Evolutionary conservation across 495 filamentous ascomycete species (phyloP), one percentile per base, ranked within the genome.

Genomic region (Podospora comata): DNA sequence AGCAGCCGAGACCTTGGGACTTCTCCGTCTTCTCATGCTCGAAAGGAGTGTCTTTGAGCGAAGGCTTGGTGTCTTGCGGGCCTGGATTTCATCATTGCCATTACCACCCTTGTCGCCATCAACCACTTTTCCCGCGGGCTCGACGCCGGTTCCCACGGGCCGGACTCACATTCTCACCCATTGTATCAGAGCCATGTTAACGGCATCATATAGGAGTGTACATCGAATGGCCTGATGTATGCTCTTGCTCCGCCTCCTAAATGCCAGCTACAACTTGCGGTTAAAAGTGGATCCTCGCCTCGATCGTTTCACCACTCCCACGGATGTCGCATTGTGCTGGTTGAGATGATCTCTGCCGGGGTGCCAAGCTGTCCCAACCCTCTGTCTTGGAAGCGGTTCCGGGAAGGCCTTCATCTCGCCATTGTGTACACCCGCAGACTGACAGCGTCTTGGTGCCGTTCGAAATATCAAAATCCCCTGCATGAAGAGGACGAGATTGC

Each of bases 391-490:
- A 63, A 48, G 27, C 28, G 19, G 18, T n/a, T 34, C 19, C 18
- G 15, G 55, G n/a, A 58, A 26, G 55, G 55, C 55, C 55, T 20
- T 58, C 55, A 58, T 58, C 55, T 58, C 55, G 55, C 55, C 23
- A 58, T 58, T 5, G n/a, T 26, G 3, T 26, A 58, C 32, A 63
- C 30, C 61, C 61, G 30, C n/a, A 18, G 61, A 44, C 18, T 32
- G n/a, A 34, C 27, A 34, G 30, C 32, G 3, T 63, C 61, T 63
- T 39, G 9, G 32, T 44, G 0, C 32, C 2, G 30, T 32, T 63
- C n/a, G 61, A 34, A 63, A 63, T 63, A 39, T 63, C 61, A 63
- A 63, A 63, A 32, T 63, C 61, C 61, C 61, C 27, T 63, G 61
- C 61, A 63, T 63, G 32, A 32, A 61, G 27, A 28, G 30, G 18